Conservation (phyloP, 148 eudicot genomes). For the Arbutus unedo region DNA sequence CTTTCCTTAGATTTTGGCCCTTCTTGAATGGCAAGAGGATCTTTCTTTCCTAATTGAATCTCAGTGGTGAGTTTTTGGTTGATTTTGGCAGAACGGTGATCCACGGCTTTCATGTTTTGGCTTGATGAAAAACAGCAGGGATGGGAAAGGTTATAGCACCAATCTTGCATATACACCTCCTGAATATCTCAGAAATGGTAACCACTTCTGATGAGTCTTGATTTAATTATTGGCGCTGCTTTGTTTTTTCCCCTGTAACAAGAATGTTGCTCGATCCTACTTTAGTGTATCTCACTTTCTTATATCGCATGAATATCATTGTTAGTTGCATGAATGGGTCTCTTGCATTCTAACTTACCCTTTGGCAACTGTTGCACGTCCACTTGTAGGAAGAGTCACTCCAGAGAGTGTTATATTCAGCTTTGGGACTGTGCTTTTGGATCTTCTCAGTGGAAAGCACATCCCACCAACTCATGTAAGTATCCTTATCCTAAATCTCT, state of each 20-base stretch:
- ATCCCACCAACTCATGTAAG: conserved; percentile 91
- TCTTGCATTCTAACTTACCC: background rate
- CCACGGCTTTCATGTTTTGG: conserved; percentile 98
- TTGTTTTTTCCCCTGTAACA: background rate
- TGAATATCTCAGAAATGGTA: conserved; percentile 90
- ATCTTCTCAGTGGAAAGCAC: conserved; percentile 90
- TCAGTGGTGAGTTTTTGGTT: conserved; percentile 1
- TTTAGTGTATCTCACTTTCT: background rate
- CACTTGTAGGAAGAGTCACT: conserved; percentile 68
- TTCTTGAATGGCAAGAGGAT: conserved; percentile 8
- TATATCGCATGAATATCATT: background rate
- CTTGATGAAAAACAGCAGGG: conserved; percentile 91
- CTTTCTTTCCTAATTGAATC: background rate
- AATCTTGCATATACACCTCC: conserved; percentile 97
- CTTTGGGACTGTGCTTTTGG: conserved; percentile 82
- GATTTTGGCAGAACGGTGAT: conserved; percentile 72
- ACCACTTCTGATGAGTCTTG: background rate
- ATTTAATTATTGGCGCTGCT: background rate
- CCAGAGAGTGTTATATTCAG: conserved; percentile 83
- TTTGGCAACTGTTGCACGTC: background rate
- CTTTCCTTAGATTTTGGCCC: background rate
- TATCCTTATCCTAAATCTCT: conserved; percentile 2
- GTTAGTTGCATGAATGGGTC: background rate
- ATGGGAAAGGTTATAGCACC: conserved; percentile 95
- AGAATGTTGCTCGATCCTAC: conserved; percentile 1